A percentile compares a stretch with the other conserved stretches of the same genome.
These are phyloP conservation scores for Croton setiger DNA, from an alignment of 441 rosid species.

Conservation along the genomic window DNA sequence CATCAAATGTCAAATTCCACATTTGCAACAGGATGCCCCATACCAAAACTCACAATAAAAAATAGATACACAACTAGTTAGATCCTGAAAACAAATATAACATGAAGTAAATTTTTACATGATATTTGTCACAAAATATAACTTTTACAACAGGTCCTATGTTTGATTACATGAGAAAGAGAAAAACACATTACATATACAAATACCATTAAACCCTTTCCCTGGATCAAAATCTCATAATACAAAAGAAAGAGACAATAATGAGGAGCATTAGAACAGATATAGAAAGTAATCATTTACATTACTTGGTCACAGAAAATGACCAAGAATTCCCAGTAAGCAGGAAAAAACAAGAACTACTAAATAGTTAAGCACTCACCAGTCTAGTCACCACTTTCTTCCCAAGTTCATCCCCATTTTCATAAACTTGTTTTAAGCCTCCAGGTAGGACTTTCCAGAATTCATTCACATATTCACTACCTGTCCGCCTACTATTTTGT, in stretches of 20 bases:
- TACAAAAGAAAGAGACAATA: background rate
- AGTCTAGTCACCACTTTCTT: slow-evolving; percentile 45
- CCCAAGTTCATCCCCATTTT: slow-evolving; percentile 44
- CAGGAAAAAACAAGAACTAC: background rate
- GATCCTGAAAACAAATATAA: too few species aligned
- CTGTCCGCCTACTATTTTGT: slow-evolving; percentile 48
- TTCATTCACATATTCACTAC: slow-evolving; percentile 52
- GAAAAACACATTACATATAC: background rate
- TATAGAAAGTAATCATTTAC: background rate
- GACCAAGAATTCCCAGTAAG: background rate
- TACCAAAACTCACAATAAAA: too few species aligned
- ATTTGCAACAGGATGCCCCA: too few species aligned
- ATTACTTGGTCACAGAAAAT: background rate
- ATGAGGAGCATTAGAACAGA: background rate
- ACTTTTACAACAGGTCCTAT: too few species aligned
- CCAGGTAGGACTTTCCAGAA: slow-evolving; percentile 57
- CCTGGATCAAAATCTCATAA: background rate
- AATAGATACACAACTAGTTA: too few species aligned
- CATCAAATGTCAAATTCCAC: too few species aligned
- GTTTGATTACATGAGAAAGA: background rate
- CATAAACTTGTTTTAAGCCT: slow-evolving; percentile 38
- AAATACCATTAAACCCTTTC: background rate
- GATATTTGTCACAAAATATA: too few species aligned
- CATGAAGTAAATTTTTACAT: too few species aligned
- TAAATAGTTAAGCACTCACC: slow-evolving; percentile 27